Evolutionary conservation across 805 yeast species (phyloP).

Genomic region (Suhomyces prunicola): DNA sequence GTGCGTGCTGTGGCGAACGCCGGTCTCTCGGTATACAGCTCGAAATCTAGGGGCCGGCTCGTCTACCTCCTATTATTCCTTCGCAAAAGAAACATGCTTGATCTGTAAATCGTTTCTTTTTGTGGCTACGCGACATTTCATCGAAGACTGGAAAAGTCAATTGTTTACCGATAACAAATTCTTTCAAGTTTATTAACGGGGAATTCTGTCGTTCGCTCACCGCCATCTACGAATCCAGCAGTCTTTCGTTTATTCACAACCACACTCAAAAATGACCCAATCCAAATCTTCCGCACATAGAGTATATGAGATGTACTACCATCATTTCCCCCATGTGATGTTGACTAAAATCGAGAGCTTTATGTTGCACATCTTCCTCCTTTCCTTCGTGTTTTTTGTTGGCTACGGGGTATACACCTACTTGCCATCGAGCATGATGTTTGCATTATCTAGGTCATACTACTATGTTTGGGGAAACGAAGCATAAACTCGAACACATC

Average conservation of each 20-base stretch:
- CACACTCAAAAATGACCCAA: not conserved
- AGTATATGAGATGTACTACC: conserved; percentile 30
- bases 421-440: conserved; percentile 27
- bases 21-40: not conserved
- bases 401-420: conserved; percentile 27
- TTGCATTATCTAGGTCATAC: conserved; percentile 29
- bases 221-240: not conserved
- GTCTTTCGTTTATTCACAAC: not conserved
- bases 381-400: conserved; percentile 22
- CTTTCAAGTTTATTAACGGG: not conserved
- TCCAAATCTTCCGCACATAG: conserved; percentile 2
- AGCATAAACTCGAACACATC: not conserved
- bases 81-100: not conserved
- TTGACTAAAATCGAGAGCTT: conserved; percentile 44
- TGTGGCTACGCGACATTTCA: not conserved
- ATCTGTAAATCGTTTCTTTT: not conserved
- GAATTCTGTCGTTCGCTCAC: not conserved
- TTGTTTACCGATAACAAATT: not conserved
- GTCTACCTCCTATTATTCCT: not conserved
- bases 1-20: not conserved
- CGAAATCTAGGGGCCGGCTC: not conserved
- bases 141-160: not conserved
- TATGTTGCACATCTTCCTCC: conserved; percentile 17
- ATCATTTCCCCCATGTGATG: conserved; percentile 48
- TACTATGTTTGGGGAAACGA: conserved; percentile 35